Percentiles rank a stretch among this genome's conserved stretches.
These are phyloP conservation scores for Crithidia fasciculata DNA, from an alignment of 208 protist genomes.

Conservation along the genomic window DNA sequence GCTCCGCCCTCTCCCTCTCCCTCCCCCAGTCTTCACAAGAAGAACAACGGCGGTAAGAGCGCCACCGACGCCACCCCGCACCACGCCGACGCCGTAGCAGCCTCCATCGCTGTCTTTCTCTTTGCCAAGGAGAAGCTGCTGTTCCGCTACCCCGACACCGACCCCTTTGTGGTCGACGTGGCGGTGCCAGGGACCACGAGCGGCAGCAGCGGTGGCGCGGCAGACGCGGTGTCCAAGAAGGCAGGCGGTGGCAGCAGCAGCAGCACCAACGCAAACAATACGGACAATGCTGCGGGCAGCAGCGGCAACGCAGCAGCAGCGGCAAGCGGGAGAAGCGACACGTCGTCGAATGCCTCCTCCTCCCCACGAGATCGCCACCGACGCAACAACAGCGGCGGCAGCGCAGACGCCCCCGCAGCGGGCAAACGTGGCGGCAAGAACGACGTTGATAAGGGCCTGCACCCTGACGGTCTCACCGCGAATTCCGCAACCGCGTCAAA, in stretches of 20 bases:
- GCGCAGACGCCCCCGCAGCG: not conserved
- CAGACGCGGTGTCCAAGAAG: conserved; percentile 5
- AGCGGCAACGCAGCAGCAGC: conserved; percentile 1
- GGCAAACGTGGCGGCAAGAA: not conserved
- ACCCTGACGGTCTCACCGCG: not conserved
- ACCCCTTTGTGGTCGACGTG: conserved; percentile 71
- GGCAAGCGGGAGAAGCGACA: not conserved
- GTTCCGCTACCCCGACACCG: conserved; percentile 77
- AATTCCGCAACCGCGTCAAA: not conserved
- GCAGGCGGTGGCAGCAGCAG: conserved; percentile 14
- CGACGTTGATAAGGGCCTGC: too few species aligned
- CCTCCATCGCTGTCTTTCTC: conserved; percentile 68
- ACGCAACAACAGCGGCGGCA: not conserved
- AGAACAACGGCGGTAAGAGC: not conserved
- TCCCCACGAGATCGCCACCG: conserved; percentile 16
- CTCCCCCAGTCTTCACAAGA: not conserved
- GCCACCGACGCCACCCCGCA: not conserved
- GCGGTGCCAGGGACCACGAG: conserved; percentile 7
- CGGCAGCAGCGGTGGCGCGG: conserved; percentile 1
- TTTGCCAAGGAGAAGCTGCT: conserved; percentile 82
- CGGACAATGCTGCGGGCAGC: not conserved
- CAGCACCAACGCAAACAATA: conserved; percentile 23
- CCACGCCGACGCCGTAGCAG: not conserved
- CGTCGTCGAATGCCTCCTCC: not conserved
- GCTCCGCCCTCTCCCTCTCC: not conserved